phyloP scores from a whole-genome alignment of 2,329 filamentous ascomycete species.

The Amphichorda felina region DNA sequence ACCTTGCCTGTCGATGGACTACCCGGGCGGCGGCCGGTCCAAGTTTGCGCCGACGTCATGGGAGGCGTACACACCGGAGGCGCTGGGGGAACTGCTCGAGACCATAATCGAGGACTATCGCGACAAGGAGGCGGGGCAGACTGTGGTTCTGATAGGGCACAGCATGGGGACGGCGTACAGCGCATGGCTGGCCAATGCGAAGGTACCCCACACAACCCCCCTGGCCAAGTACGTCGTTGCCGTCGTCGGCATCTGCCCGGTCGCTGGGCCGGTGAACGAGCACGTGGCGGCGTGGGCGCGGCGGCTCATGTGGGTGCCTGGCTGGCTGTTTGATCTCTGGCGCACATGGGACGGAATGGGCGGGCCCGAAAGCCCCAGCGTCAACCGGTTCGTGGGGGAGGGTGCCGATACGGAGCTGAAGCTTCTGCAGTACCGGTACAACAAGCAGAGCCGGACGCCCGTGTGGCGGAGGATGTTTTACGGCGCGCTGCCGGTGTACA shows the following conservation, averaged over 20 bases:
- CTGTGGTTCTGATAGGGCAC: conserved; percentile 73
- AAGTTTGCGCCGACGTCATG: conserved; percentile 58
- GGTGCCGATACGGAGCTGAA: conserved; percentile 54
- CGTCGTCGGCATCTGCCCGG: conserved; percentile 71
- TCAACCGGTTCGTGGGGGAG: conserved; percentile 62
- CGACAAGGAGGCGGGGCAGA: conserved; percentile 52
- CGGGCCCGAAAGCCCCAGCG: conserved; percentile 65
- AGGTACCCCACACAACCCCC: conserved; percentile 29
- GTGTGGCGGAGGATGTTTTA: conserved; percentile 75
- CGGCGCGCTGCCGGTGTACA: conserved; percentile 54
- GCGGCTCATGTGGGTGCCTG: conserved; percentile 56
- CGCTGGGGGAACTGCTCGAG: conserved; percentile 64
- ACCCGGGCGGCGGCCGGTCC: conserved; percentile 82
- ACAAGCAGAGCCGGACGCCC: conserved; percentile 69
- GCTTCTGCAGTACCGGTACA: conserved; percentile 60
- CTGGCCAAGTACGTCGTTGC: conserved; percentile 59
- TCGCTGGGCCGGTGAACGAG: conserved; percentile 49
- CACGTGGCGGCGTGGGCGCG: conserved; percentile 30
- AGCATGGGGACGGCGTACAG: conserved; percentile 81
- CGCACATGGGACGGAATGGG: conserved; percentile 69
- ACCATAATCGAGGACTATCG: conserved; percentile 63
- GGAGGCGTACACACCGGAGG: conserved; percentile 69
- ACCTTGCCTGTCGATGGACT: conserved; percentile 71
- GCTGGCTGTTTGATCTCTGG: conserved; percentile 62
- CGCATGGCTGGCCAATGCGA: conserved; percentile 49